Evolutionary conservation across 441 rosid genomes (phyloP), one percentile per base, ranked within the genome.

Genomic region (Aleurites moluccanus): DNA sequence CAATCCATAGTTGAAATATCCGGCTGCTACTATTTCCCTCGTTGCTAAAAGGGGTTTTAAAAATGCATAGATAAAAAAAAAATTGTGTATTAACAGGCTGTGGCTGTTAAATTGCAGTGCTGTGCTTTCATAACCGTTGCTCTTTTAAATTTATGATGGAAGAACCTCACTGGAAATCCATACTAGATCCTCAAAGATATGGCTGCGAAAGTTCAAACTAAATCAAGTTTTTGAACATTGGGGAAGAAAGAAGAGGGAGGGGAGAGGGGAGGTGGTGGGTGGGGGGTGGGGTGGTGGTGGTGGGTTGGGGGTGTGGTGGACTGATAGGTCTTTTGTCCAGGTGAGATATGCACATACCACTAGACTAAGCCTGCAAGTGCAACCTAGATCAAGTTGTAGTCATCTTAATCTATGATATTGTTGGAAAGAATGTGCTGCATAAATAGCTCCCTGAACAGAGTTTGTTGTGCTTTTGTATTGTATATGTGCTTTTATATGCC

Each of bases 391-490:
- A 52, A 68, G n/a, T 63, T 57, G 49, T 25, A 20, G 20, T 65
- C 30, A 64, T 30, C 8, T 72, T 45, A 13, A 55, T 40, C 0
- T 15, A 27, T 74, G 44, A 55, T 42, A 53, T 28, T 27, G n/a
- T 38, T 40, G 69, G 63, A 63, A 52, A 56, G 45, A 64, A 20
- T 55, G 15, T 3, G 63, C 55, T n/a, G 63, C 42, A 21, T 57
- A 40, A 21, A 55, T 56, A 21, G 9, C 50, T 70, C 13, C 42
- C 38, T 57, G 52, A 70, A 23, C 35, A 70, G 74, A 25, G 35
- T 59, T 59, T 44, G 55, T 18, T 64, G 71, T 66, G 25, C 71
- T 25, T 11, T 40, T 23, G 71, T 6, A 40, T 28, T 35, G 6
- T 63, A 52, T 50, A 50, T 38, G 57, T 52, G 57, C 57, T 16